Evolutionary conservation across 2,329 filamentous ascomycete genomes (phyloP).

Genomic region (Hortaea werneckii): DNA sequence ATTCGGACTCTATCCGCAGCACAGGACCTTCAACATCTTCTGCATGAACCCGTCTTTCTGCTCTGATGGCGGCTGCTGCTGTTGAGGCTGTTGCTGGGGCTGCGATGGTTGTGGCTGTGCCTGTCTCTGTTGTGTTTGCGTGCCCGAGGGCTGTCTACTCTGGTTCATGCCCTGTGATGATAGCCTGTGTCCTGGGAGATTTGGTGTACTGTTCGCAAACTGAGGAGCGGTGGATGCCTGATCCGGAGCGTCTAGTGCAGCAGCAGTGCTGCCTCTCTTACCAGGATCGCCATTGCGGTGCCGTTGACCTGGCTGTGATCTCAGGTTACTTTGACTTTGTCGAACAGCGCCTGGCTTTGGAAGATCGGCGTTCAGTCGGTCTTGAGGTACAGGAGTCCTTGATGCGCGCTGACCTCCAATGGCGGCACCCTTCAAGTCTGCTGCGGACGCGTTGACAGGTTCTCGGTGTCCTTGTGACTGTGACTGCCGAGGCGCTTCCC

Average conservation of each 20-base stretch:
- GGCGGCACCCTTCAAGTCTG: slow-evolving; percentile 55
- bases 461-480: slow-evolving; percentile 73
- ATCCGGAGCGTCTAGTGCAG: slow-evolving; percentile 61
- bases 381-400: slow-evolving; percentile 39
- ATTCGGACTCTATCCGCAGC: slow-evolving; percentile 55
- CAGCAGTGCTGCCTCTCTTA: slow-evolving; percentile 69
- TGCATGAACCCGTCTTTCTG: slow-evolving; percentile 73
- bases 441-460: slow-evolving; percentile 65
- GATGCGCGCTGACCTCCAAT: slow-evolving; percentile 51
- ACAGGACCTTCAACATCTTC: slow-evolving; percentile 86
- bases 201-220: slow-evolving; percentile 86
- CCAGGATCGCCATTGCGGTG: slow-evolving; percentile 27
- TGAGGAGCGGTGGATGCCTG: slow-evolving; percentile 89
- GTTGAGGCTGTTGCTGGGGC: slow-evolving; percentile 40
- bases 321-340: slow-evolving; percentile 26
- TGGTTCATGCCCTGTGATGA: not conserved
- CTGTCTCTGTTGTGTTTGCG: slow-evolving; percentile 33
- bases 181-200: slow-evolving; percentile 14
- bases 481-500: slow-evolving; percentile 68
- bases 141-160: slow-evolving; percentile 12
- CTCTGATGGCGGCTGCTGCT: slow-evolving; percentile 39
- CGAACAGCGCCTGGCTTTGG: slow-evolving; percentile 52
- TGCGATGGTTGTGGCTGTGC: slow-evolving; percentile 9
- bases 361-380: slow-evolving; percentile 38
- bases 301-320: not conserved